A percentile compares a stretch with the other conserved stretches of the same genome.
phyloP scores from a whole-genome alignment of 2,329 filamentous ascomycete genomes.

The Raffaelea arxii region DNA sequence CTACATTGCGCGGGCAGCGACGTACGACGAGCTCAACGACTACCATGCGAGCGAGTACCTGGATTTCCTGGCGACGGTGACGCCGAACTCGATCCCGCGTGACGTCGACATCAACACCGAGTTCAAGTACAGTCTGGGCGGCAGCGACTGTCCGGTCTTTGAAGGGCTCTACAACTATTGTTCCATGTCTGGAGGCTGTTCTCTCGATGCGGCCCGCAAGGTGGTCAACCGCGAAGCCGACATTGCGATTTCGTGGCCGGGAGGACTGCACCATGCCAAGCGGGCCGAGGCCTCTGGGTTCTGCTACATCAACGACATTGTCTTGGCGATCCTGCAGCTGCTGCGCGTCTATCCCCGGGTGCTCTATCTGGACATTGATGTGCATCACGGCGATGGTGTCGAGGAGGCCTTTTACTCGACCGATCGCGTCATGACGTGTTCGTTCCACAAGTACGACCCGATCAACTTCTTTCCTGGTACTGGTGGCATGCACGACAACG shows the following conservation, averaged over 20 bases:
- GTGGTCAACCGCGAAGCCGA: conserved; percentile 79
- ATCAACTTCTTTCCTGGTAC: conserved; percentile 81
- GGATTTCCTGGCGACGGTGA: conserved; percentile 69
- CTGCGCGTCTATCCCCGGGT: conserved; percentile 75
- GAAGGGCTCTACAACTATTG: conserved; percentile 94
- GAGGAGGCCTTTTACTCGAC: conserved; percentile 80
- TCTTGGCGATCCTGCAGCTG: conserved; percentile 83
- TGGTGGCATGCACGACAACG: conserved; percentile 76
- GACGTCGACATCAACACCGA: conserved; percentile 58
- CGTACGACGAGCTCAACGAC: conserved; percentile 73
- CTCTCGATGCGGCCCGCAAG: conserved; percentile 82
- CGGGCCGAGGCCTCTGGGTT: conserved; percentile 90
- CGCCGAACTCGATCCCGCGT: conserved; percentile 51
- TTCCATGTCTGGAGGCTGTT: conserved; percentile 83
- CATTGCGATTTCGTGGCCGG: conserved; percentile 96
- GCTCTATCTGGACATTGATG: conserved; percentile 86
- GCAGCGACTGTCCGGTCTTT: conserved; percentile 93
- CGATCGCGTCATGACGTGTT: conserved; percentile 79
- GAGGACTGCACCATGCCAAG: conserved; percentile 92
- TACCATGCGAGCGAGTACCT: conserved; percentile 90
- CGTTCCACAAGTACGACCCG: conserved; percentile 93
- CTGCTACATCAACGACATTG: conserved; percentile 99
- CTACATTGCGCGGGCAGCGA: conserved; percentile 75
- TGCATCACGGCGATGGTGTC: conserved; percentile 78
- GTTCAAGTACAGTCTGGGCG: conserved; percentile 72